Evolutionary conservation across 2,329 filamentous ascomycete genomes (phyloP), one percentile per base, ranked within the genome.

Genomic region (Pseudopyricularia cyperi): DNA sequence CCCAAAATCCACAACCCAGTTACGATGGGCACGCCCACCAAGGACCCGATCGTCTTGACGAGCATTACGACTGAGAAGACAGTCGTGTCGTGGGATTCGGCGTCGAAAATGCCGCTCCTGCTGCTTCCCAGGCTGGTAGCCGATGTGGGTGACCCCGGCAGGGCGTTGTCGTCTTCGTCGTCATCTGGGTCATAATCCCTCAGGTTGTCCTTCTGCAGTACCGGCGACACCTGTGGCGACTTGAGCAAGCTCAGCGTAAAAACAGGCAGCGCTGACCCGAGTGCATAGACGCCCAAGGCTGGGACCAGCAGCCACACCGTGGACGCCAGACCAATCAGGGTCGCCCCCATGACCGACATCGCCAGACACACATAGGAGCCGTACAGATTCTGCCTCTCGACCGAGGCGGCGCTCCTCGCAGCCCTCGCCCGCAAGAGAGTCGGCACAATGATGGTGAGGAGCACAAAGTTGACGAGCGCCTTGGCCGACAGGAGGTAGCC

Each of bases 41-140:
- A 62, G 7, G 72, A 72, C 3, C 72, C 73, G 0, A 70, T 60
- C 0, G 72, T 73, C 60, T 73, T 72, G 2, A 73, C 65, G 57
- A 76, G 63, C 71, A 75, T 75, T 14, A 73, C 71, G n/a, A 75
- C 67, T 2, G 73, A 71, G 53, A 75, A 75, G 2, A 74, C 62
- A 30, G 71, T 70, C 4, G 63, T 65, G 28, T 72, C 68, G 0
- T 64, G 58, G 14, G 67, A 63, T 0, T 54, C 52, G 7, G 53
- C 49, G 39, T 52, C 52, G 37, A 34, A 17, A 46, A 12, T 57
- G 52, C 15, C 55, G 26, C 5, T 42, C 2, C 3, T 22, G 37
- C 30, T 11, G 17, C 28, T 14, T 17, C 12, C n/a, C 5, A 35
- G 19, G n/a, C 46, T 17, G 22, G 46, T 22, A 6, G 30, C 26